Conservation (phyloP, 2,329 filamentous ascomycete species). For the Chalaropsis thielavioides region DNA sequence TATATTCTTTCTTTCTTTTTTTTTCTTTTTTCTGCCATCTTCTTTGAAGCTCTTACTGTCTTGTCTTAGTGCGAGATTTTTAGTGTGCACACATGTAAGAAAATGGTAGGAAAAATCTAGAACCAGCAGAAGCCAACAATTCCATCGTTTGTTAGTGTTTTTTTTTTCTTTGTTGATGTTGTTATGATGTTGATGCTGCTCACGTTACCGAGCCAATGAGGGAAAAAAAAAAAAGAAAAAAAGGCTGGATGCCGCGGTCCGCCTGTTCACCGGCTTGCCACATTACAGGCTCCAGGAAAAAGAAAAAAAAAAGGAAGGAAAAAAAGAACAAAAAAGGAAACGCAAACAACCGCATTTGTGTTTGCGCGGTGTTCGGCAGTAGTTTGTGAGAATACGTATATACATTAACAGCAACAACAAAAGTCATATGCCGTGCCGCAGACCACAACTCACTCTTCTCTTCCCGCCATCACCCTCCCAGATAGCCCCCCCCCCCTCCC, state of each 20-base stretch:
- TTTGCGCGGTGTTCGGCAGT: background rate
- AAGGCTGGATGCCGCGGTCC: background rate
- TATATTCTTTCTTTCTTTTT: background rate
- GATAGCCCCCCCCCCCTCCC: no score
- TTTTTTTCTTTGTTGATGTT: background rate
- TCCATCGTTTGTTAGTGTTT: no score
- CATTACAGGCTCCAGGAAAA: background rate
- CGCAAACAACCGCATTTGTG: no score
- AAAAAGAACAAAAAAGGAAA: background rate
- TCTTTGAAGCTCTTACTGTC: no score
- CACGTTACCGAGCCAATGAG: background rate
- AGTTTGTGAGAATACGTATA: background rate
- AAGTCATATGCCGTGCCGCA: no score
- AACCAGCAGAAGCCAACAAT: background rate
- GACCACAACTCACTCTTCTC: no score
- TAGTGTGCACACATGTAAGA: background rate
- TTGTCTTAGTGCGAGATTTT: no score
- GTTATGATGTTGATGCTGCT: background rate
- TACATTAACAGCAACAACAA: no score
- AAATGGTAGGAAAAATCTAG: background rate
- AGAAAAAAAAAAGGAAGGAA: background rate
- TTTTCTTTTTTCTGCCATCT: background rate
- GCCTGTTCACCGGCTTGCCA: background rate
- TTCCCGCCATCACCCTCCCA: no score
- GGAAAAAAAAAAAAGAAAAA: background rate